These are phyloP conservation scores for Hyphopichia homilentoma DNA, from an alignment of 805 yeast genomes.

Conservation along the genomic window DNA sequence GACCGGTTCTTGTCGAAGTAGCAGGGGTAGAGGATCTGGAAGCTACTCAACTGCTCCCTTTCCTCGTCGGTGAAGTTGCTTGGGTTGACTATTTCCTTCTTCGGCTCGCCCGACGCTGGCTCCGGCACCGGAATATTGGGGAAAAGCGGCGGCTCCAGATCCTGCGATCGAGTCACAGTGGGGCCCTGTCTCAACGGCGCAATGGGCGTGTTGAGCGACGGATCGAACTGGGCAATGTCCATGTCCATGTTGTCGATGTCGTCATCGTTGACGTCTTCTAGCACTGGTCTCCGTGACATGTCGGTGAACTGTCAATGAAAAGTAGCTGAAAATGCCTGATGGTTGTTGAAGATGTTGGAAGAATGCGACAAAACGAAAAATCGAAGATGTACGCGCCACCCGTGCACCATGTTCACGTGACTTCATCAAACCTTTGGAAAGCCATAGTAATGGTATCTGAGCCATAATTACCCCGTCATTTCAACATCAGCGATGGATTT, in stretches of 20 bases:
- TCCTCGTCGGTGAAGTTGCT: slow-evolving; percentile 49
- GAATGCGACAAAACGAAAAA: too few relatives aligned
- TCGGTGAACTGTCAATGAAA: too few relatives aligned
- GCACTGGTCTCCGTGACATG: slow-evolving; percentile 53
- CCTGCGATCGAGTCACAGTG: slow-evolving; percentile 59
- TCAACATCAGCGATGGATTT: too few relatives aligned
- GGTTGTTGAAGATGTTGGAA: too few relatives aligned
- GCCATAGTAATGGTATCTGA: too few relatives aligned
- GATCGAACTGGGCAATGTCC: slow-evolving; percentile 91
- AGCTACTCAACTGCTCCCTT: slow-evolving; percentile 57
- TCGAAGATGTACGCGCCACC: too few relatives aligned
- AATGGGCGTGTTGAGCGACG: slow-evolving; percentile 55
- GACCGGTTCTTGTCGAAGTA: slow-evolving; percentile 81
- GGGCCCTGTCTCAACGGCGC: slow-evolving; percentile 65
- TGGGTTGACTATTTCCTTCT: slow-evolving; percentile 26
- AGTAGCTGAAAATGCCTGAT: too few relatives aligned
- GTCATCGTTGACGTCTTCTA: slow-evolving; percentile 79
- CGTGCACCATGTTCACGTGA: too few relatives aligned
- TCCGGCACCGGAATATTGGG: slow-evolving; percentile 22
- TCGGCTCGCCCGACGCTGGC: slow-evolving; percentile 6
- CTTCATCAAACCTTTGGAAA: too few relatives aligned
- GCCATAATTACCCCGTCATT: too few relatives aligned
- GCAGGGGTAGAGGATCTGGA: slow-evolving; percentile 85
- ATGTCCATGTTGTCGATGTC: slow-evolving; percentile 89
- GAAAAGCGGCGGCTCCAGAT: slow-evolving; percentile 25